Base-by-base conservation (phyloP, 2,329 filamentous ascomycete species). In the Cladosporium sp. region DNA sequence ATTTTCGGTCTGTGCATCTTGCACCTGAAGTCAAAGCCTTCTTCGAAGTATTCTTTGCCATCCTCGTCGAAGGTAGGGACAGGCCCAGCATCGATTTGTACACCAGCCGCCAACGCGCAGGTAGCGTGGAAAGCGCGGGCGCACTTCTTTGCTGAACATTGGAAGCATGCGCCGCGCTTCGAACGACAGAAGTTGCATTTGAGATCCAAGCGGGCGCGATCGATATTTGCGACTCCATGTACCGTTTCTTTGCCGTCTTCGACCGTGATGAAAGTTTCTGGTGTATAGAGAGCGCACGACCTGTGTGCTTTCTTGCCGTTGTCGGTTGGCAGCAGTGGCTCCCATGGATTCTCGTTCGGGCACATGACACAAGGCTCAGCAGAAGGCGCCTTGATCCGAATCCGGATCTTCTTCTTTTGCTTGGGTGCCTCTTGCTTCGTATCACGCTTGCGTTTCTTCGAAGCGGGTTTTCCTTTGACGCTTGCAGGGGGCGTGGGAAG, bases 101-200 rank as follows among this genome's bases (percentile, higher is more conserved):
- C 92, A 59, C 94, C 94, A 37, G 92, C 93, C 20, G 93, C 87
- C 7, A 92, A 88, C 2, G 94, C 94, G 72, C 94, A 99, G 1
- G 92, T 97, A 15, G 93, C 90, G 72, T 99, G 94, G 74, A 97
- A 99, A 8, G 93, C 88, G 63, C 94, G 83, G 3, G 90, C 88
- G 69, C 94, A 99, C 73, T 96, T 97, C 78, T 92, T 93, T 66
- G 91, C 88, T 1, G 91, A 95, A 75, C 94, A 99, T 73, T 97
- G 93, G 76, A 99, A 95, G 75, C 93, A 97, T 15, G 91, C 91
- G n/a, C 94, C 94, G 59, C 89, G 89, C 74, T 94, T 95, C 34
- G 92, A 95, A 36, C 92, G 90, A 71, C 94, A 99, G 76, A 90
- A 96, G 62, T 96, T 86, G 73, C 94, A 99, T 74, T 96, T 96